Evolutionary conservation across 2,329 filamentous ascomycete species (phyloP), one percentile per base, ranked within the genome.

Genomic region (Cladosporium sp.): DNA sequence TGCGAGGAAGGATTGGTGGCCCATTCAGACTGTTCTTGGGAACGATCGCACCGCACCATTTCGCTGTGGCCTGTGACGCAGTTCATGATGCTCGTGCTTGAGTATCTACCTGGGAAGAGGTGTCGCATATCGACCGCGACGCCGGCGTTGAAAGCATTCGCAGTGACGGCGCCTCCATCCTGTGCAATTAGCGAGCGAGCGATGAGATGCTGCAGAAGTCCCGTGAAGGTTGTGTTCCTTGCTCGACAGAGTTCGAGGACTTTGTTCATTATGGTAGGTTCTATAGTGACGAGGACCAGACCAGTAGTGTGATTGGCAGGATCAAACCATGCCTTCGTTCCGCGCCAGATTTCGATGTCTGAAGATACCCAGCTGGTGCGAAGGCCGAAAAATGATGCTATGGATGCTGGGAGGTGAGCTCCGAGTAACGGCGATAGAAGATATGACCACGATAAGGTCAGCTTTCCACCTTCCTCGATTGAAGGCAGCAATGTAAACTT

Each of bases 371-470:
- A 55, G 17, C 38, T 36, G n/a, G 52, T 28, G 17, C 52, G 52
- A 20, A 55, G 19, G 3, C 52, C 52, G 7, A 55, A 28, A 9
- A 55, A 45, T 7, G 39, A 45, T 17, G 52, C 40, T 14, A 47
- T 34, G 2, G 40, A 37, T 15, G 39, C n/a, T n/a, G 52, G 52
- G 9, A 55, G 19, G 20, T 47, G 43, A 5, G 68, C 64, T 12
- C 68, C 71, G 5, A 78, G 50, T 6, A 78, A 60, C 0, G 78
- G 75, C 2, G 62, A 64, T 0, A 80, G 71, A 3, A 81, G 72
- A 57, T 72, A 81, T 0, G 64, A 65, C 76, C 74, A 79, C 0
- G 77, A 78, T 34, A 81, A 76, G 1, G 73, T 69, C 1, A 81
- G 69, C 6, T 69, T 65, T 8, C 68, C 68, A 2, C 71, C 67